A percentile compares a stretch with the other conserved stretches of the same genome.
phyloP scores from a whole-genome alignment of 2,329 filamentous ascomycete genomes.

The Neonectria hederae region DNA sequence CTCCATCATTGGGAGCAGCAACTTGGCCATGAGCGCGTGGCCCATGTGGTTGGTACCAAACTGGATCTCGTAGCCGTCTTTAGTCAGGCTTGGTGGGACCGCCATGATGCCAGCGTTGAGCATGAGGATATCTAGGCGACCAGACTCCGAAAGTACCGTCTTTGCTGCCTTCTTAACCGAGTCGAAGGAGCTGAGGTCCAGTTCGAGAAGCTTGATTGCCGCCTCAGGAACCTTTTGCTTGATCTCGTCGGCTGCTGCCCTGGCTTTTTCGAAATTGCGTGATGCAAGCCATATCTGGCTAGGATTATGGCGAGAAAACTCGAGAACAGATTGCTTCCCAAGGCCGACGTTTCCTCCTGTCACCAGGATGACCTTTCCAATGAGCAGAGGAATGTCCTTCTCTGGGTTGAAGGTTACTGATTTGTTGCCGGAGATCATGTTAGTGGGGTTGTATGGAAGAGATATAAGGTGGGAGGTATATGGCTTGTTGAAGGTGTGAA shows the following conservation, averaged over 20 bases:
- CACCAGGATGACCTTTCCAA: constrained; percentile 80
- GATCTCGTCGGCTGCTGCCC: constrained; percentile 50
- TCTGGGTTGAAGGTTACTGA: constrained; percentile 28
- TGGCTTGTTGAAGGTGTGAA: not conserved
- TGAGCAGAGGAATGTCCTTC: constrained; percentile 67
- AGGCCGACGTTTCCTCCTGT: constrained; percentile 82
- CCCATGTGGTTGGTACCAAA: constrained; percentile 62
- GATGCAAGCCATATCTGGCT: constrained; percentile 32
- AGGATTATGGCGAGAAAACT: constrained; percentile 26
- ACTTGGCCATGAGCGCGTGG: constrained; percentile 55
- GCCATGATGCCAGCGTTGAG: constrained; percentile 53
- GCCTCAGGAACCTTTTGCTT: constrained; percentile 35
- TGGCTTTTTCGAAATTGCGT: constrained; percentile 49
- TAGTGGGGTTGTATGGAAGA: not conserved
- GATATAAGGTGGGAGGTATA: not conserved
- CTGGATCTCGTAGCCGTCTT: constrained; percentile 59
- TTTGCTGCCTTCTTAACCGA: constrained; percentile 53
- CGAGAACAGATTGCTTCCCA: constrained; percentile 24
- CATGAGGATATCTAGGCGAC: constrained; percentile 54
- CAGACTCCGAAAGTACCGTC: constrained; percentile 45
- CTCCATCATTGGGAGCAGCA: constrained; percentile 46
- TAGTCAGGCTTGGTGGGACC: constrained; percentile 46
- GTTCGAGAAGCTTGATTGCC: constrained; percentile 48
- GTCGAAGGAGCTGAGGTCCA: constrained; percentile 57
- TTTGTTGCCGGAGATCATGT: constrained; percentile 1